Conservation (phyloP, 192 early-diverging fungal genomes). For the Podochytrium sp. region DNA sequence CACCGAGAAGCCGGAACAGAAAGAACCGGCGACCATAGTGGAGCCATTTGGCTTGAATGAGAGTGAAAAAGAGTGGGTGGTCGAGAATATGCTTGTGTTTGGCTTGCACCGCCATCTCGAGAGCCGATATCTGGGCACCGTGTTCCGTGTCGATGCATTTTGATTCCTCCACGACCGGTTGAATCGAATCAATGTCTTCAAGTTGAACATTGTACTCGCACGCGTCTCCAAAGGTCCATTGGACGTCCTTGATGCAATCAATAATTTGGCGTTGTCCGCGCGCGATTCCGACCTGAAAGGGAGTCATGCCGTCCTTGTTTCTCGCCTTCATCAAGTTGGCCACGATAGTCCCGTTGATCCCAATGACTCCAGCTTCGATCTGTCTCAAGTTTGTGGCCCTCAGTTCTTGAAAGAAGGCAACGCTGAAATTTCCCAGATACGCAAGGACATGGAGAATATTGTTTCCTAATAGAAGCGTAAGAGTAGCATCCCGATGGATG, state of each 20-base stretch:
- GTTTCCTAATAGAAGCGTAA: conserved; percentile 1
- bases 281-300: conserved; percentile 19
- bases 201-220: conserved; percentile 4
- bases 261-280: conserved; percentile 2
- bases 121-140: conserved; percentile 3
- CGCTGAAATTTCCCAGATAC: conserved; percentile 3
- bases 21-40: conserved; percentile 30
- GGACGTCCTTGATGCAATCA: conserved; percentile 3
- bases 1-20: conserved; percentile 14
- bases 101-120: conserved; percentile 20
- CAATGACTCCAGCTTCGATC: background rate
- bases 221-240: conserved; percentile 14
- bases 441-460: conserved; percentile 36
- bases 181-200: conserved; percentile 14
- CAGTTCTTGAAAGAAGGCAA: background rate
- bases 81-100: conserved; percentile 27
- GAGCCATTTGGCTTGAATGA: conserved; percentile 35
- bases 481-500: background rate
- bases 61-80: conserved; percentile 21
- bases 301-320: conserved; percentile 13
- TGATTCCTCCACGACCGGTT: conserved; percentile 1
- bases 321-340: background rate
- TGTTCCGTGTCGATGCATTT: background rate
- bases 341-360: background rate
- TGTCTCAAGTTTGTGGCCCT: background rate